Evolutionary conservation across 2,329 filamentous ascomycete genomes (phyloP).

Genomic region (Alternaria dauci): DNA sequence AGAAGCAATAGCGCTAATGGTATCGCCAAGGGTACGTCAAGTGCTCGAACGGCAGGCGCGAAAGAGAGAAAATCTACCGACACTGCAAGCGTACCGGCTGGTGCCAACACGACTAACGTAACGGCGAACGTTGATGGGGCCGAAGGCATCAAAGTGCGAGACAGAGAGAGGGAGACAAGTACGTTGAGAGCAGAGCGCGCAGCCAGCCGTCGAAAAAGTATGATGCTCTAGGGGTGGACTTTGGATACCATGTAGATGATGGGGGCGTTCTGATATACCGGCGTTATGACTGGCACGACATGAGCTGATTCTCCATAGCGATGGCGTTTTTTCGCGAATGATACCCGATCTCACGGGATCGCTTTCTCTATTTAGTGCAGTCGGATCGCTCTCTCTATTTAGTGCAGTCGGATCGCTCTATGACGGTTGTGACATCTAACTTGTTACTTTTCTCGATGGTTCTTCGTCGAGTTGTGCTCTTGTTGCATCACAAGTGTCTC

Average conservation of each 20-base stretch:
- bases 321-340: conserved; percentile 17
- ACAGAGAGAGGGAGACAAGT: conserved; percentile 23
- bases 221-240: conserved; percentile 48
- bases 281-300: background rate
- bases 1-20: conserved; percentile 24
- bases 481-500: background rate
- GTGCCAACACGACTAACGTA: conserved; percentile 23
- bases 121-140: conserved; percentile 18
- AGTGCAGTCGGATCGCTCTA: background rate
- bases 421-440: background rate
- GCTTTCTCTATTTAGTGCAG: background rate
- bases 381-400: background rate
- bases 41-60: conserved; percentile 16
- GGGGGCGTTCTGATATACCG: conserved; percentile 1
- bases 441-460: background rate
- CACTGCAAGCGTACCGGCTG: conserved; percentile 9
- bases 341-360: conserved; percentile 15
- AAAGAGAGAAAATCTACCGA: conserved; percentile 30
- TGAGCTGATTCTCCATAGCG: conserved; percentile 12
- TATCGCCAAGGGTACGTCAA: conserved; percentile 16
- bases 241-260: conserved; percentile 8
- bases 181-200: conserved; percentile 46
- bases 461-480: background rate
- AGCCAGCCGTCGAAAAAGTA: conserved; percentile 53
- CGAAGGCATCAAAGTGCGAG: conserved; percentile 15